Percentiles rank a stretch among this genome's conserved stretches.
Conservation (phyloP, 1,284 basidiomycete genomes). For the Uromyces viciae-fabae region DNA sequence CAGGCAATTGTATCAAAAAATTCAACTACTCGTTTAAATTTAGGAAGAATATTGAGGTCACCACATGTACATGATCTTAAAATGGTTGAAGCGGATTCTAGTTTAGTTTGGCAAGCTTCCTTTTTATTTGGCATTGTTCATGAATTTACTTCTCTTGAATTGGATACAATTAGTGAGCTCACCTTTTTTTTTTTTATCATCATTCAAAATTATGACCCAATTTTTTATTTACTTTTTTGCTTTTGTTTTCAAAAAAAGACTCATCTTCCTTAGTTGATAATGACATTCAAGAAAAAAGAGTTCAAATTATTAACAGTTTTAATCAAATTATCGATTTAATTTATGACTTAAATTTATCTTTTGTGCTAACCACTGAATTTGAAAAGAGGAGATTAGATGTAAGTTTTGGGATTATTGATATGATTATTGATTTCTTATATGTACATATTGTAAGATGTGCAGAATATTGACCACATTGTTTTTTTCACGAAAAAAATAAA, state of each 20-base stretch:
- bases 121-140: conserved; percentile 10
- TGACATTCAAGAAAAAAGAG: not conserved
- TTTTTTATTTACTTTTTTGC: not conserved
- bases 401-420: not conserved
- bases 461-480: not conserved
- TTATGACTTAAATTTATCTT: conserved; percentile 1
- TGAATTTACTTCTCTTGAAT: not conserved
- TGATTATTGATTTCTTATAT: not conserved
- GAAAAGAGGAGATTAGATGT: conserved; percentile 31
- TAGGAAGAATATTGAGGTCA: conserved; percentile 11
- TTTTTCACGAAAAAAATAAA: not conserved
- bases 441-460: not conserved
- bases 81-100: not conserved
- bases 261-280: not conserved
- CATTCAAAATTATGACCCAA: not conserved
- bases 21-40: not conserved
- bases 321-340: conserved; percentile 21
- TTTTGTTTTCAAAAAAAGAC: too few species aligned
- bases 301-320: not conserved
- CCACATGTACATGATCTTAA: conserved; percentile 27
- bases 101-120: conserved; percentile 14
- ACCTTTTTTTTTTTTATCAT: not conserved
- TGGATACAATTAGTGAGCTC: not conserved
- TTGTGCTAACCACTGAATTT: conserved; percentile 10
- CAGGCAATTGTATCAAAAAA: not conserved